These are phyloP conservation scores for Saccharum spontaneum DNA, from an alignment of 176 grass and related monocot species.

Conservation along the genomic window DNA sequence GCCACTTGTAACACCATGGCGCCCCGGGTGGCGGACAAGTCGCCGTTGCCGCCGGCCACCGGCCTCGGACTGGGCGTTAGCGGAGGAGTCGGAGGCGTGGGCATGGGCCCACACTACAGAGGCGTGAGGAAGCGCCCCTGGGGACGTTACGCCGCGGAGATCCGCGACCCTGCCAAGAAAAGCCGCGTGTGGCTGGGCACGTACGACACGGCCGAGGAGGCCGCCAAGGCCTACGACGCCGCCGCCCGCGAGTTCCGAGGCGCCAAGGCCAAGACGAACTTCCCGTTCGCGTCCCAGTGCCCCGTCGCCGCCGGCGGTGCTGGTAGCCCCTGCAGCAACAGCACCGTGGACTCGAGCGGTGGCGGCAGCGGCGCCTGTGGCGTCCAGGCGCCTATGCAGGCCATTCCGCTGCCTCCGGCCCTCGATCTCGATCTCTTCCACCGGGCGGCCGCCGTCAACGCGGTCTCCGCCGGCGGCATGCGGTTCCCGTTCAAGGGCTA, in stretches of 20 bases:
- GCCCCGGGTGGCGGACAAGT: conserved; percentile 41
- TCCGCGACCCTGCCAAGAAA: conserved; percentile 95
- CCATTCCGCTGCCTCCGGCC: conserved; percentile 39
- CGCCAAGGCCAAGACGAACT: conserved; percentile 88
- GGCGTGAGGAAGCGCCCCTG: conserved; percentile 90
- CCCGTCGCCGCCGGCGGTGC: not conserved
- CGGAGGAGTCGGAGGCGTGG: not conserved
- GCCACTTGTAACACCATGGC: conserved; percentile 42
- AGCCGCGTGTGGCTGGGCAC: conserved; percentile 95
- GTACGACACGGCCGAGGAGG: conserved; percentile 89
- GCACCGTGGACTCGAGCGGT: conserved; percentile 57
- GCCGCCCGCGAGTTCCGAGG: conserved; percentile 84
- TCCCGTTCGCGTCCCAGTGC: conserved; percentile 38
- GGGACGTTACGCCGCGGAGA: conserved; percentile 88
- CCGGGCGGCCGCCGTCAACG: conserved; percentile 26
- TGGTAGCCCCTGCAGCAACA: conserved; percentile 68
- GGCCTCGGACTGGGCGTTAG: conserved; percentile 20
- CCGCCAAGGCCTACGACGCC: conserved; percentile 77
- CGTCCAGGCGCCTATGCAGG: conserved; percentile 33
- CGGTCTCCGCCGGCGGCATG: not conserved
- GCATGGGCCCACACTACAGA: conserved; percentile 50
- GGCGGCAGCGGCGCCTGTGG: not conserved
- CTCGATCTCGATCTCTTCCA: conserved; percentile 59
- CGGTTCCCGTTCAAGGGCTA: conserved; percentile 62
- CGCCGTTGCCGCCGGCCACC: conserved; percentile 7